Evolutionary conservation across 2,329 filamentous ascomycete species (phyloP), one percentile per base, ranked within the genome.

Genomic region (Alternaria incomplexa): DNA sequence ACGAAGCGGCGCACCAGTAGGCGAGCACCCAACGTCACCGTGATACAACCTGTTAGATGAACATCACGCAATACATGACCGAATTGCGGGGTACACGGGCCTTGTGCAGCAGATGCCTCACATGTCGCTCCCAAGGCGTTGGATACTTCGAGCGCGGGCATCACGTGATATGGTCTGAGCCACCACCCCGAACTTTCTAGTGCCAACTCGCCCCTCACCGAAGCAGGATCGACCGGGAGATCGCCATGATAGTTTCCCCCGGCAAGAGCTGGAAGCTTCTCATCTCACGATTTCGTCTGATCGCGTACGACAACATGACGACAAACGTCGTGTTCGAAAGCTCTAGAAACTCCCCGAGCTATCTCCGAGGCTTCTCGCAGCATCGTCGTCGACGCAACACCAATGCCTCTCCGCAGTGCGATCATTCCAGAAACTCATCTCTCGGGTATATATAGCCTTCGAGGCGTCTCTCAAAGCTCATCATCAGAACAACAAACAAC

Each of bases 401-500:
- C 11, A 45, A 46, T 10, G 13, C 55, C 63, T 45, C 66, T 59
- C 17, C 65, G 25, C 12, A 12, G 52, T 62, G 54, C 55, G 73
- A 69, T 70, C 15, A 5, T 78, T 79, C 77, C 69, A 73, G 74
- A 78, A 74, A 45, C 13, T 17, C 50, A 22, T 32, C 10, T 20
- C 46, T 61, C 30, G n/a, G 44, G 56, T 79, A 79, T 79, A 77
- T 75, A 78, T 70, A 47, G 56, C 46, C 51, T 51, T 60, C 63
- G 28, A 62, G 45, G 43, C 22, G 53, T 43, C 32, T 50, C 54
- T 57, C 40, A 50, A 47, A 61, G 26, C 50, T 59, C 58, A 56
- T 70, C 76, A 72, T 65, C 74, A 79, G 63, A 71, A 68, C 63
- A 74, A 70, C 65, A 74, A 70, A 65, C 53, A 73, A 67, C 64